These are phyloP conservation scores for Saccharomyces jurei DNA, from an alignment of 805 yeast genomes.

Conservation along the genomic window DNA sequence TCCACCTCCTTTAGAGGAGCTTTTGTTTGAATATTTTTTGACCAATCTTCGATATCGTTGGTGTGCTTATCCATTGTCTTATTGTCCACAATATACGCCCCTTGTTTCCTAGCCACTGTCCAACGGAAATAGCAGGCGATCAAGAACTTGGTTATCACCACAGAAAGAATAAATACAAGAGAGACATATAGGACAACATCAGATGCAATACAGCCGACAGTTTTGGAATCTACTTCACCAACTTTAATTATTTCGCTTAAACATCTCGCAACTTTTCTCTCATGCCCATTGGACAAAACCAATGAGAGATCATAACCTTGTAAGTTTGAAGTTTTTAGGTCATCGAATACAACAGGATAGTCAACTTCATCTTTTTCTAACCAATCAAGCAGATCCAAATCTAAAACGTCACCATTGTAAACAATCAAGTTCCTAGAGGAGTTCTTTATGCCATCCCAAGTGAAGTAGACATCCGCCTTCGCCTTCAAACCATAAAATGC, in stretches of 20 bases:
- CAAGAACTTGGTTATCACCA: constrained; percentile 68
- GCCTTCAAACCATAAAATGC: constrained; percentile 53
- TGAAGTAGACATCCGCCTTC: constrained; percentile 71
- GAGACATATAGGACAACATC: constrained; percentile 73
- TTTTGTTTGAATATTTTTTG: constrained; percentile 48
- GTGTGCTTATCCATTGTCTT: constrained; percentile 57
- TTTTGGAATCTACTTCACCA: constrained; percentile 80
- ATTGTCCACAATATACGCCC: constrained; percentile 57
- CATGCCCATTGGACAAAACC: constrained; percentile 54
- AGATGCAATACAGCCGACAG: constrained; percentile 92
- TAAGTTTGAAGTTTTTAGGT: constrained; percentile 46
- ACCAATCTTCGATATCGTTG: constrained; percentile 76
- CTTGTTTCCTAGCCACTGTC: constrained; percentile 71
- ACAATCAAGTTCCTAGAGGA: constrained; percentile 72
- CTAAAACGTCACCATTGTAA: constrained; percentile 82
- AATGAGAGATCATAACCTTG: constrained; percentile 78
- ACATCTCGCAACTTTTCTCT: constrained; percentile 72
- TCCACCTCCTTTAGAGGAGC: constrained; percentile 49
- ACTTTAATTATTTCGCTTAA: constrained; percentile 78
- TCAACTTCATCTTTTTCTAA: constrained; percentile 57
- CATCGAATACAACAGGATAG: constrained; percentile 66
- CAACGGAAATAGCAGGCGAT: constrained; percentile 88
- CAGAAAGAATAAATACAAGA: constrained; percentile 72
- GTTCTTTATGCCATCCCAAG: constrained; percentile 80
- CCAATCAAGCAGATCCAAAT: constrained; percentile 71